Base-by-base conservation (phyloP, 2,329 filamentous ascomycete genomes). In the Rhynchosporium graminicola region DNA sequence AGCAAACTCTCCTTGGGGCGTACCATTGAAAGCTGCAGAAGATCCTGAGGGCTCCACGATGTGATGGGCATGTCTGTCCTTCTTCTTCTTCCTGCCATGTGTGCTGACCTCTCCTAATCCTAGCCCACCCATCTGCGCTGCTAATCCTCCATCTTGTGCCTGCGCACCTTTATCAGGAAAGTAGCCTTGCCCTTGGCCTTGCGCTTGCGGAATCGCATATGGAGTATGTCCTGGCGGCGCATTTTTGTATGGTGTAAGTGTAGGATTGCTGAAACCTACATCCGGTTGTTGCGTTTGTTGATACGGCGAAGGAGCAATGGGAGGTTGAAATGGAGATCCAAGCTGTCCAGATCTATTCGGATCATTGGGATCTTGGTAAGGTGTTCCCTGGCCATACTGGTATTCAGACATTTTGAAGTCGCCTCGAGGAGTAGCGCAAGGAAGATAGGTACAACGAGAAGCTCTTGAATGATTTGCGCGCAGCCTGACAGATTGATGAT, bases 51-150 rank as follows among this genome's bases (percentile, higher is more conserved):
- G 82, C 67, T 94, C 91, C 59, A 98, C 85, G 45, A 86, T 88
- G 76, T 98, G 94, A 76, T 96, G 90, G 67, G 93, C 94, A 77
- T 98, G 94, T 63, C 92, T 86, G 75, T 97, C 90, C 83, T 97
- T 97, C 86, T 97, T 98, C 82, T 93, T 91, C 82, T 89, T 74
- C 86, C 78, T 67, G 76, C 75, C 63, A 76, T 76, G 64, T 72
- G 82, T 62, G 77, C 80, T 79, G 51, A 80, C 77, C 47, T 82
- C 79, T 47, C 69, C 81, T 68, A 96, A 79, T 46, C 82, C 87
- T 83, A 96, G 85, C 64, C 86, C 87, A 47, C 88, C 87, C 88
- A 96, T 89, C 76, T 96, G 92, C 60, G 86, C 83, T 52, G 87
- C 82, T 63, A 92, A 75, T 15, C 79, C 80, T 60, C 73, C 77